phyloP scores from a whole-genome alignment of 176 grass and related monocot genomes.

The Oryza longistaminata region DNA sequence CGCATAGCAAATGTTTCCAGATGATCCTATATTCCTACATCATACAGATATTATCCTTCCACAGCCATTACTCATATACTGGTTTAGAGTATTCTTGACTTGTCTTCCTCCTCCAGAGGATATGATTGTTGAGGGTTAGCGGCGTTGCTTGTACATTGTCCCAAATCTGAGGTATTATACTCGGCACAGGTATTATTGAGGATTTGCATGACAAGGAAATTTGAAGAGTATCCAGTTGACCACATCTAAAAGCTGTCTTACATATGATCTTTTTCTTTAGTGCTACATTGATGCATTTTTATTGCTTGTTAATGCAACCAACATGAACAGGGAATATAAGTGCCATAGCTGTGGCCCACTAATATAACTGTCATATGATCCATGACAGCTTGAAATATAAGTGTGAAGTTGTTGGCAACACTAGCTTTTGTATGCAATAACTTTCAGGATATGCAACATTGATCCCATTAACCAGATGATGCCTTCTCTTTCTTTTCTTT shows the following conservation, averaged over 20 bases:
- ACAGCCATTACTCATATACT: neutral
- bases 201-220: neutral
- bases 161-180: neutral
- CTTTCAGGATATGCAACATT: neutral
- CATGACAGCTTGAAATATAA: slow-evolving; percentile 4
- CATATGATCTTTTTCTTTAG: neutral
- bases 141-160: neutral
- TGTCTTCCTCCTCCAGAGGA: neutral
- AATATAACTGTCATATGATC: slow-evolving; percentile 14
- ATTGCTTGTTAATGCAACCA: neutral
- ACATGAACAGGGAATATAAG: neutral
- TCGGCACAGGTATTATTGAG: neutral
- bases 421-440: neutral
- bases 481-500: slow-evolving; percentile 18
- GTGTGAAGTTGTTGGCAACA: neutral
- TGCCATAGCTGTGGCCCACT: neutral
- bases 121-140: neutral
- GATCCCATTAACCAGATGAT: slow-evolving; percentile 18
- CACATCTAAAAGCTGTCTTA: neutral
- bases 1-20: neutral
- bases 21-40: neutral
- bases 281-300: neutral
- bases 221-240: neutral
- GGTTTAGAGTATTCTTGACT: neutral
- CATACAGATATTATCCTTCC: neutral